Percentiles rank a stretch among this genome's conserved stretches.
Evolutionary conservation across 495 filamentous ascomycete genomes (phyloP).

Genomic region (Podospora appendiculata): DNA sequence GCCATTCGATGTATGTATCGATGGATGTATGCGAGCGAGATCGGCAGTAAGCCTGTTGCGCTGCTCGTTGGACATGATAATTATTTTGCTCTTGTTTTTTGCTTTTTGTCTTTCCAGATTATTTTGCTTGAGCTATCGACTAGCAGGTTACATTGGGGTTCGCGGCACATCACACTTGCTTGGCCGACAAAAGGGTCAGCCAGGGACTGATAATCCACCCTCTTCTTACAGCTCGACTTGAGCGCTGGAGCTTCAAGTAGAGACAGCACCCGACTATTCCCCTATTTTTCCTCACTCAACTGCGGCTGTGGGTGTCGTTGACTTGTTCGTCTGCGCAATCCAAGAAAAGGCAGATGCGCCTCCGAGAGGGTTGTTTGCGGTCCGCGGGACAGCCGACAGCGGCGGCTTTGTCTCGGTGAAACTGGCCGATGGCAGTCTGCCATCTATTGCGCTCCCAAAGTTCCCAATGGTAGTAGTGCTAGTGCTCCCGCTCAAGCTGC

Average conservation of each 20-base stretch:
- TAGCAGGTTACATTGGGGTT: too few relatives aligned
- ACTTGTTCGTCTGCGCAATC: slow-evolving; percentile 45
- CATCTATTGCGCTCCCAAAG: slow-evolving; percentile 2
- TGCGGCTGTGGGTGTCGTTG: slow-evolving; percentile 26
- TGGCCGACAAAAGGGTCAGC: too few relatives aligned
- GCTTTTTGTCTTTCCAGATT: not conserved
- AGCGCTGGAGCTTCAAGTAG: too few relatives aligned
- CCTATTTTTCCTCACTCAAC: slow-evolving; percentile 16
- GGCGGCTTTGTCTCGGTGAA: slow-evolving; percentile 20
- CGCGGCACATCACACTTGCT: too few relatives aligned
- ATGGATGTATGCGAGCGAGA: not conserved
- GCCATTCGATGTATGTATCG: not conserved
- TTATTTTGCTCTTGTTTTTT: not conserved
- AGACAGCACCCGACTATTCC: not conserved
- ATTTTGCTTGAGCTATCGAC: too few relatives aligned
- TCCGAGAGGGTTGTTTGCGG: slow-evolving; percentile 71
- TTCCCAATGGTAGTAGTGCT: not conserved
- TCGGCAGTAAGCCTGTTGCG: too few relatives aligned
- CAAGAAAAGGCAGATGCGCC: slow-evolving; percentile 95
- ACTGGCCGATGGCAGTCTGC: slow-evolving; percentile 19
- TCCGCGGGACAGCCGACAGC: slow-evolving; percentile 28
- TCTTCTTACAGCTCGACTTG: too few relatives aligned
- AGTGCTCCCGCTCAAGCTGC: slow-evolving; percentile 18
- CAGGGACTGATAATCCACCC: too few relatives aligned
- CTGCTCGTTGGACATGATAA: too few relatives aligned